Percentiles rank a stretch among this genome's conserved stretches.
phyloP scores from a whole-genome alignment of 192 early-diverging fungal genomes.

The Geranomyces variabilis region DNA sequence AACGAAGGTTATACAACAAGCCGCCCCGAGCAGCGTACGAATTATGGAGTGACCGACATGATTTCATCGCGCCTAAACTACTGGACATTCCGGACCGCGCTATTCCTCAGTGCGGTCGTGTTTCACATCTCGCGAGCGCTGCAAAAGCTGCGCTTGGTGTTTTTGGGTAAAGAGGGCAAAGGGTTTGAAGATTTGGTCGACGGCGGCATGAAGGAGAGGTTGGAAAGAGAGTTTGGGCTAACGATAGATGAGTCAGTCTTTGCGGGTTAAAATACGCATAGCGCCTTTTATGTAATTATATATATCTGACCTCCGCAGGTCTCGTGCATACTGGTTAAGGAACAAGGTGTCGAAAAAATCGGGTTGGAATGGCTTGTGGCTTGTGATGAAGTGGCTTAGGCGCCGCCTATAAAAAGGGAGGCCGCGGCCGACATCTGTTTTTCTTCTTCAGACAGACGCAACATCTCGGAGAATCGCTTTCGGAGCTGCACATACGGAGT shows the following conservation, averaged over 20 bases:
- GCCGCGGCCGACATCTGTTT: neutral
- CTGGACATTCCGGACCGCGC: constrained; percentile 58
- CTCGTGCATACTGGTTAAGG: too few relatives aligned
- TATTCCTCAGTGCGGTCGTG: constrained; percentile 60
- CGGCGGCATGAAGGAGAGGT: constrained; percentile 61
- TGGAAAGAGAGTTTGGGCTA: constrained; percentile 80
- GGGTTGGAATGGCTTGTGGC: too few relatives aligned
- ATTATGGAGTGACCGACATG: constrained; percentile 23
- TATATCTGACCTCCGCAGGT: too few relatives aligned
- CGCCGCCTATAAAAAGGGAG: too few relatives aligned
- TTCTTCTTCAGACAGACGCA: constrained; percentile 21
- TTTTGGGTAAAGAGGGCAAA: constrained; percentile 31
- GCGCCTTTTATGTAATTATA: too few relatives aligned
- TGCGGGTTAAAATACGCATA: constrained; percentile 60
- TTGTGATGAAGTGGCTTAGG: too few relatives aligned
- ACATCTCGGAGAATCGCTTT: constrained; percentile 41
- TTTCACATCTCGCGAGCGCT: constrained; percentile 59
- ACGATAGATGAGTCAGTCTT: constrained; percentile 76
- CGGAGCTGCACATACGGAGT: constrained; percentile 38
- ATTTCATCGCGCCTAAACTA: constrained; percentile 43
- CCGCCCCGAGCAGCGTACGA: neutral
- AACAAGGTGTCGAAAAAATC: too few relatives aligned
- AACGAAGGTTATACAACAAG: neutral
- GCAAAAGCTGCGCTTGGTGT: constrained; percentile 44
- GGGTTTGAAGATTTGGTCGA: constrained; percentile 81